phyloP scores from a whole-genome alignment of 2,329 filamentous ascomycete genomes.

The Aspergillus pseudonomiae region DNA sequence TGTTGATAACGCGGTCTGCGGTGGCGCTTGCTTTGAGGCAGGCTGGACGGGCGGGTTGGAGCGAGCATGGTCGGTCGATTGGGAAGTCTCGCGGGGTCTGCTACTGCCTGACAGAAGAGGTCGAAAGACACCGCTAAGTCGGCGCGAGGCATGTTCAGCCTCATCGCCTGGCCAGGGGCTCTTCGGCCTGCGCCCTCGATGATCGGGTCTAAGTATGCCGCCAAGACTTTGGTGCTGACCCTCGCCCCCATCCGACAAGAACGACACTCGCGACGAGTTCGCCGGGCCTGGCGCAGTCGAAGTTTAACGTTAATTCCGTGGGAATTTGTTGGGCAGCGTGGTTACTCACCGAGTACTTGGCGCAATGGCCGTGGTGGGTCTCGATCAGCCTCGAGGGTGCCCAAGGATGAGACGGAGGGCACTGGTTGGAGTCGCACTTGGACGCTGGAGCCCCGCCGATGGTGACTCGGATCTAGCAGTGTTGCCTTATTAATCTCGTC shows the following conservation, averaged over 20 bases:
- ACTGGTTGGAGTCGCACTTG: constrained; percentile 12
- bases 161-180: constrained; percentile 8
- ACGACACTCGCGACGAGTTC: constrained; percentile 17
- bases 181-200: not conserved
- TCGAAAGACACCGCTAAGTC: constrained; percentile 2
- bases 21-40: constrained; percentile 1
- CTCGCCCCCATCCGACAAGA: constrained; percentile 14
- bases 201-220: constrained; percentile 7
- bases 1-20: constrained; percentile 15
- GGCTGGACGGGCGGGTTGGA: not conserved
- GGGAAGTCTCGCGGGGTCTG: not conserved
- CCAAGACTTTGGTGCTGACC: constrained; percentile 17
- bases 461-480: not conserved
- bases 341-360: constrained; percentile 21
- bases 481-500: not conserved
- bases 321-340: not conserved
- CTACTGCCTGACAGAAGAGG: constrained; percentile 1
- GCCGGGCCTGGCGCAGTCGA: constrained; percentile 10
- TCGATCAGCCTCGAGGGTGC: constrained; percentile 13
- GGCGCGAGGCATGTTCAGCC: constrained; percentile 10
- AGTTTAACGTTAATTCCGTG: not conserved
- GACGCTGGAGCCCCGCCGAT: constrained; percentile 6
- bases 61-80: constrained; percentile 3
- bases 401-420: constrained; percentile 33
- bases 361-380: constrained; percentile 14